These are phyloP conservation scores for Kwoniella mangroviensis DNA, from an alignment of 768 basidiomycete species.

Conservation along the genomic window DNA sequence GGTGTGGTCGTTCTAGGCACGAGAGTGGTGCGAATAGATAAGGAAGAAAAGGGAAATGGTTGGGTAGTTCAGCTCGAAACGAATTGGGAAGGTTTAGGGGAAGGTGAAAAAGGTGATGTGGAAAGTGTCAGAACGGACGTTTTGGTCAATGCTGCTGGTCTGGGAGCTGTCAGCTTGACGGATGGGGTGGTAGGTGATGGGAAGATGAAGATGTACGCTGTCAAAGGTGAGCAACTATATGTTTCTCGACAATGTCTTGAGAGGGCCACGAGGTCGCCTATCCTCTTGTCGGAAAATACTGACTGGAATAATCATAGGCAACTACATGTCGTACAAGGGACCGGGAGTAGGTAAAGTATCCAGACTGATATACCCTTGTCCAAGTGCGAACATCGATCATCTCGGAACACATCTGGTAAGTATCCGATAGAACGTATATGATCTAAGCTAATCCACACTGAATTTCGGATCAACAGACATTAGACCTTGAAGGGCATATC, in stretches of 20 bases:
- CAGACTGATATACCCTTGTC: slow-evolving; percentile 90
- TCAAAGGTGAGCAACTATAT: slow-evolving; percentile 53
- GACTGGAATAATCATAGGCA: no score
- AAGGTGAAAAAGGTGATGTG: slow-evolving; percentile 56
- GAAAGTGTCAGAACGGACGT: slow-evolving; percentile 75
- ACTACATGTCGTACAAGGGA: slow-evolving; percentile 86
- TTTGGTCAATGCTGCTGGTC: slow-evolving; percentile 71
- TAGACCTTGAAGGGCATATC: slow-evolving; percentile 81
- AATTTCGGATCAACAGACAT: slow-evolving; percentile 33
- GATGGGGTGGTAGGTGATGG: slow-evolving; percentile 41
- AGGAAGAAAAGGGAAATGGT: slow-evolving; percentile 62
- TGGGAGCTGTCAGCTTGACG: slow-evolving; percentile 39
- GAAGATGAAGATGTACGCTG: slow-evolving; percentile 37
- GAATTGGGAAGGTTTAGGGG: slow-evolving; percentile 57
- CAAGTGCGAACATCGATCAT: slow-evolving; percentile 71
- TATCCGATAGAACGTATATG: not conserved
- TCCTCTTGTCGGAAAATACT: no score
- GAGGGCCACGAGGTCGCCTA: no score
- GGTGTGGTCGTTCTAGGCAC: slow-evolving; percentile 72
- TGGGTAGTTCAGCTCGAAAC: slow-evolving; percentile 88
- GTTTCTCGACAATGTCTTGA: no score
- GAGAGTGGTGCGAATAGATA: slow-evolving; percentile 82
- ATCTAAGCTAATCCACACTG: not conserved
- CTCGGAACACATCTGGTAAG: slow-evolving; percentile 80
- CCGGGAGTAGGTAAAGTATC: slow-evolving; percentile 70